Evolutionary conservation across 2,329 filamentous ascomycete species (phyloP).

Genomic region (Alternaria infectoria): DNA sequence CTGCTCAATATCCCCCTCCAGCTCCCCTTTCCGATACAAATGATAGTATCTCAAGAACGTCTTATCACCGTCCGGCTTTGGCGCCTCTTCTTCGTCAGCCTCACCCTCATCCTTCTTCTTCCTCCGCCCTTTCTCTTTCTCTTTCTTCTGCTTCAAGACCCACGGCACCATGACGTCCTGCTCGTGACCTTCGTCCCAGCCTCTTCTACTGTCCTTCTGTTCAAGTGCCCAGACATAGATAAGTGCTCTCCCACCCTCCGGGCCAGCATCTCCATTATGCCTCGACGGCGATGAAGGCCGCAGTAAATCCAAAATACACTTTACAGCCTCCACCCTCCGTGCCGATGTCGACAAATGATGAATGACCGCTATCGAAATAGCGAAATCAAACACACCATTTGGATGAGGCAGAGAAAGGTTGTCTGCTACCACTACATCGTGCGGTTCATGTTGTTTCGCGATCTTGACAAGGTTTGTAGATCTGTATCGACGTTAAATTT

Average conservation of each 20-base stretch:
- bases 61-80: conserved; percentile 47
- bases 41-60: conserved; percentile 94
- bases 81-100: background rate
- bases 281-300: conserved; percentile 20
- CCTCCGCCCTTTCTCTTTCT: conserved; percentile 31
- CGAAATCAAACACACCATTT: conserved; percentile 74
- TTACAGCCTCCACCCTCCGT: conserved; percentile 75
- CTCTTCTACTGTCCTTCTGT: conserved; percentile 82
- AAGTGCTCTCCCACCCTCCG: conserved; percentile 67
- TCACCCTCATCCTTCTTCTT: conserved; percentile 1
- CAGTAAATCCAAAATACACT: conserved; percentile 72
- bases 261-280: background rate
- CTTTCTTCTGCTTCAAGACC: conserved; percentile 68
- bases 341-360: conserved; percentile 86
- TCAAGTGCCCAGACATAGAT: conserved; percentile 97
- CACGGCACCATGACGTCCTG: conserved; percentile 97
- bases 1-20: conserved; percentile 76
- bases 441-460: conserved; percentile 61
- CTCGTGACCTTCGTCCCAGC: conserved; percentile 82
- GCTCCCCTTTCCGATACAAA: conserved; percentile 83
- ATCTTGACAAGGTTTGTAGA: conserved; percentile 66
- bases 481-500: conserved; percentile 42
- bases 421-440: conserved; percentile 79
- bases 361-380: conserved; percentile 90
- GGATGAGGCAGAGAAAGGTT: conserved; percentile 83